Evolutionary conservation across 805 yeast genomes (phyloP).

Genomic region (Schwanniomyces pseudopolymorphus): DNA sequence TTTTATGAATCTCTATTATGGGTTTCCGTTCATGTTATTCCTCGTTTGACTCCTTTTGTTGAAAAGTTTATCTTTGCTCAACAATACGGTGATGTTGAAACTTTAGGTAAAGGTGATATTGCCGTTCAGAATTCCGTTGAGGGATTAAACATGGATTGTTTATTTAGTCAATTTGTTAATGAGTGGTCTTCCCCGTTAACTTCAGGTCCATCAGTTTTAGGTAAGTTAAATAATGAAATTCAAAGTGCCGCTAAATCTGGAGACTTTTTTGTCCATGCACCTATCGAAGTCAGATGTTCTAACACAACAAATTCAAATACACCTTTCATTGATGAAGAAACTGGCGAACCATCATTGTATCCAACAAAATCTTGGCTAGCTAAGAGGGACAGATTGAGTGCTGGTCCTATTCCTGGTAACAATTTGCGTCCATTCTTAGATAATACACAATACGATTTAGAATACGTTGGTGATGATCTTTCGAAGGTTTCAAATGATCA

Average conservation of each 20-base stretch:
- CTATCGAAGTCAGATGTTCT: slow-evolving; percentile 91
- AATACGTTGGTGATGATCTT: slow-evolving; percentile 46
- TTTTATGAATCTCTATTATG: slow-evolving; percentile 79
- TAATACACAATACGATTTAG: slow-evolving; percentile 63
- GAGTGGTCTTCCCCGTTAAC: slow-evolving; percentile 96
- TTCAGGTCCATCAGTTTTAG: slow-evolving; percentile 71
- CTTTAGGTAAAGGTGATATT: slow-evolving; percentile 56
- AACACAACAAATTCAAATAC: slow-evolving; percentile 62
- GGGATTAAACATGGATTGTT: slow-evolving; percentile 92
- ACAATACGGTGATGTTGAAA: slow-evolving; percentile 78
- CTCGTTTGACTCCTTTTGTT: slow-evolving; percentile 77
- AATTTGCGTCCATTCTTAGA: slow-evolving; percentile 79
- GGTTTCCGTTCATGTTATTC: slow-evolving; percentile 70
- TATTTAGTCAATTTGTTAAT: slow-evolving; percentile 89
- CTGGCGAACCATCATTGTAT: slow-evolving; percentile 38
- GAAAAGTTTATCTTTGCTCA: slow-evolving; percentile 83
- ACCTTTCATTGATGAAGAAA: slow-evolving; percentile 32
- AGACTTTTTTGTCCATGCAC: slow-evolving; percentile 87
- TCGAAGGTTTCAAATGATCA: slow-evolving; percentile 66
- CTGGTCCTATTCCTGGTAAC: slow-evolving; percentile 87
- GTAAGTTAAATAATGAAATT: slow-evolving; percentile 61
- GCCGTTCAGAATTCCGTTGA: slow-evolving; percentile 81
- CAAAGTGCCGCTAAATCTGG: slow-evolving; percentile 56
- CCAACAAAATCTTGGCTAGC: slow-evolving; percentile 51
- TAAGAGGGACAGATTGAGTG: slow-evolving; percentile 49